Evolutionary conservation across 2,329 filamentous ascomycete genomes (phyloP), one percentile per base, ranked within the genome.

Genomic region (Monilinia aucupariae): DNA sequence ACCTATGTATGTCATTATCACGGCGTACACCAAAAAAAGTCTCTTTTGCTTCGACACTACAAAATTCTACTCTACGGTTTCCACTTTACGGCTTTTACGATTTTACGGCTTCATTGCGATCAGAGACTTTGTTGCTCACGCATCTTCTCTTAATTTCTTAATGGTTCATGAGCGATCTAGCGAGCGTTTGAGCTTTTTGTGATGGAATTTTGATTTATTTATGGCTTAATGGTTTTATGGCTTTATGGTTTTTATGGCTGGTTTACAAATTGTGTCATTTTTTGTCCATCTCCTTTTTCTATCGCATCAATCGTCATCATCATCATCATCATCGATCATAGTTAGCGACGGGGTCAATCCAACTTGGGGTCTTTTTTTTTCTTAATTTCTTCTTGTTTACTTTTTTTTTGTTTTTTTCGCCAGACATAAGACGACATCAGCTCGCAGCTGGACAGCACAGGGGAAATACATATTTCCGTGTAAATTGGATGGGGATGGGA

Each of bases 61-160:
- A 34, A 47, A 47, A 47, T 62, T 22, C 43, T 27, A 43, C 43
- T 58, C 52, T 39, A 37, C 13, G 50, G 41, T 54, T 61, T 59
- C 62, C 59, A 63, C 59, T 64, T 66, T 63, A 65, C 56, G 64
- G 64, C 64, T 64, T 69, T 63, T 64, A 61, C 41, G 62, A 61
- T 68, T 65, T 68, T 62, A 70, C 66, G 68, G 65, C 64, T 64
- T 65, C 64, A 66, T 62, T 70, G 64, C 62, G 72, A 75, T 64
- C 66, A 72, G 74, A 79, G 76, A 78, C 69, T 74, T 65, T 75
- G 76, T 77, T 79, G 79, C 79, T 80, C 79, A 80, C 79, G 78
- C 79, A 80, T 66, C 66, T 65, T 61, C 41, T 56, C 52, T 48
- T 70, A 66, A 63, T 69, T 66, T 68, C 65, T 69, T 67, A 67